Percentiles rank a stretch among this genome's conserved stretches.
Conservation (phyloP, 192 early-diverging fungal species). For the Backusella luteola region DNA sequence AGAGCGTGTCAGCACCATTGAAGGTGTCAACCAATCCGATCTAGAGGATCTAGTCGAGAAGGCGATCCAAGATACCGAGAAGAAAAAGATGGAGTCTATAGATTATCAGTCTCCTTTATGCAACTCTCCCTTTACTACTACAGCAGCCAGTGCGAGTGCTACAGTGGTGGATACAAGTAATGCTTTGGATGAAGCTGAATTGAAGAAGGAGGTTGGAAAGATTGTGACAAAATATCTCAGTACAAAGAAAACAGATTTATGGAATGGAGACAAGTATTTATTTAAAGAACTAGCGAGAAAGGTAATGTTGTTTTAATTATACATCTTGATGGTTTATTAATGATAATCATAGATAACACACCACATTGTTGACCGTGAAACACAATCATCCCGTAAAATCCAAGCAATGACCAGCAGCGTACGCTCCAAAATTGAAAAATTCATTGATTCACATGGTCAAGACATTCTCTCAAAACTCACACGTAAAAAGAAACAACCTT, state of each 20-base stretch:
- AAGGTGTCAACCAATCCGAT: conserved; percentile 22
- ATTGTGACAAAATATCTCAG: conserved; percentile 37
- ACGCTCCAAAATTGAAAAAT: conserved; percentile 49
- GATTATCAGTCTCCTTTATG: not conserved
- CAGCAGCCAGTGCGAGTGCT: too few species aligned
- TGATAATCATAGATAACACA: conserved; percentile 45
- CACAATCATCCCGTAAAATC: conserved; percentile 42
- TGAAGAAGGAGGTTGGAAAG: conserved; percentile 37
- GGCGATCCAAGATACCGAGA: conserved; percentile 24
- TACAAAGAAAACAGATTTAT: conserved; percentile 44
- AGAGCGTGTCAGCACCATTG: conserved; percentile 24
- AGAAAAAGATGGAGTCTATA: conserved; percentile 3
- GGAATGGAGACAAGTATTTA: conserved; percentile 44
- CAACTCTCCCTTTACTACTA: not conserved
- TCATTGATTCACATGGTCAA: conserved; percentile 42
- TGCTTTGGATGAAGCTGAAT: conserved; percentile 20
- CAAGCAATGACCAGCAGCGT: conserved; percentile 36
- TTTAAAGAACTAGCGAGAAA: conserved; percentile 56
- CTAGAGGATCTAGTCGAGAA: conserved; percentile 27
- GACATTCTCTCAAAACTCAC: conserved; percentile 24
- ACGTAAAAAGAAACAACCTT: conserved; percentile 14
- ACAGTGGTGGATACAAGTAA: not conserved
- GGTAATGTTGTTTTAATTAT: conserved; percentile 23
- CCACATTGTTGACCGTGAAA: conserved; percentile 52
- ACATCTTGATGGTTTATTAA: not conserved